Conservation (phyloP, 768 basidiomycete genomes). For the Boletus subparvulus region DNA sequence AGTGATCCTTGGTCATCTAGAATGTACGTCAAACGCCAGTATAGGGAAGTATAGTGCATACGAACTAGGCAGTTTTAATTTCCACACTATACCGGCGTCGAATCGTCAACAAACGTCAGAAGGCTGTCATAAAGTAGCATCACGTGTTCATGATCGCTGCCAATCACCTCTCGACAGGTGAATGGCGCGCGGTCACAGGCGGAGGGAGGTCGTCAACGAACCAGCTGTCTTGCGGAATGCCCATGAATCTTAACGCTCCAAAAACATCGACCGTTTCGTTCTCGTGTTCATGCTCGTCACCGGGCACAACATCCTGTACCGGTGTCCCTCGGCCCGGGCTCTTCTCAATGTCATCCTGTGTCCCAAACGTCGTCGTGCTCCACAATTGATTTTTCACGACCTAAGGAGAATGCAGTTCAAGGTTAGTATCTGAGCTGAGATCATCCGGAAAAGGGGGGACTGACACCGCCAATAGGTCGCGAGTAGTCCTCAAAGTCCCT, state of each 20-base stretch:
- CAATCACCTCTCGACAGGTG: not conserved
- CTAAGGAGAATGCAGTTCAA: constrained; percentile 6
- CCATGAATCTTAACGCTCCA: not conserved
- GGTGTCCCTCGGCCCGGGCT: constrained; percentile 5
- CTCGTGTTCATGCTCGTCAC: constrained; percentile 4
- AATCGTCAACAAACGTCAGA: constrained; percentile 4
- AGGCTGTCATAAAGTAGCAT: not conserved
- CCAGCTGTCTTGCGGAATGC: constrained; percentile 11
- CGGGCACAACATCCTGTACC: not conserved
- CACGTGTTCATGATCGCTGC: not conserved
- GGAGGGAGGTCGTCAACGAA: not conserved
- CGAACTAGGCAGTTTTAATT: constrained; percentile 13
- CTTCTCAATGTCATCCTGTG: constrained; percentile 22
- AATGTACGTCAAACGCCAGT: not conserved
- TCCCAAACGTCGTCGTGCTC: constrained; percentile 36
- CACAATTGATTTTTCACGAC: constrained; percentile 31
- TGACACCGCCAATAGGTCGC: constrained; percentile 32
- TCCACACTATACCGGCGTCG: not conserved
- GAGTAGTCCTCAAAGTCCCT: constrained; percentile 36
- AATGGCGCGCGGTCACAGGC: not conserved
- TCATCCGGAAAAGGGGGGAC: not conserved
- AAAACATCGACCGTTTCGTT: constrained; percentile 9
- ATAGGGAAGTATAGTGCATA: not conserved
- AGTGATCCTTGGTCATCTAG: constrained; percentile 5
- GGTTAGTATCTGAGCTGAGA: not conserved